Base-by-base conservation (phyloP, 805 yeast genomes). In the Wickerhamomyces bisporus region DNA sequence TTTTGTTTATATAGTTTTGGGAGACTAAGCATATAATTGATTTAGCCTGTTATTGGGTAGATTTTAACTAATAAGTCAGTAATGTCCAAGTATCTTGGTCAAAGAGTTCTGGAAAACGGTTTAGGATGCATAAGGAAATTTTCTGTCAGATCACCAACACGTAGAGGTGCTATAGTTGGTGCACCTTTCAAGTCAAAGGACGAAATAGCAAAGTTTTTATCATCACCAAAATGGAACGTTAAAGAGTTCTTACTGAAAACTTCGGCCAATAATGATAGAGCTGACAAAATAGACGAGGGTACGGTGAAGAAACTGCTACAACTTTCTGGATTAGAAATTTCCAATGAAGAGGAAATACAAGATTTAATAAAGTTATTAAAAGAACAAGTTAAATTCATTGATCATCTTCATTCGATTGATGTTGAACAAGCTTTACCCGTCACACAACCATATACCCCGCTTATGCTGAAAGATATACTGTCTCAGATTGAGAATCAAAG, bases 341-440 rank as follows among this genome's bases (percentile, higher is more conserved):
- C 14, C 4, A 27, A 57, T 4, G 36, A 38, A 0, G 52, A 49
- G 3, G 62, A 67, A 26, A 56, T 64, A 17, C 40, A 44, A 3
- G 48, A 47, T 21, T 55, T 72, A 29, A 55, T 60, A 12, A 31
- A 39, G 0, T 62, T 67, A 1, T 50, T 78, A 34, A 60, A 61
- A 27, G 67, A 68, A 14, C 84, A 79, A 43, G 59, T 78, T 18
- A 53, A 58, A n/a, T 73, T 79, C 43, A 64, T 77, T 15, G 57
- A 70, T 38, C 67, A 69, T 32, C 55, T 79, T 32, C 70, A 69
- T 35, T 43, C 59, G 4, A 47, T 58, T 7, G 48, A 55, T 1
- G 48, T 46, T 10, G 35, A 26, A 29, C 37, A 18, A 25, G 52
- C 59, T 1, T 45, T 67, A 30, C 36, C 62, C 8, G 36, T 61